phyloP scores from a whole-genome alignment of 257 asterid genomes.

The Lavandula angustifolia region DNA sequence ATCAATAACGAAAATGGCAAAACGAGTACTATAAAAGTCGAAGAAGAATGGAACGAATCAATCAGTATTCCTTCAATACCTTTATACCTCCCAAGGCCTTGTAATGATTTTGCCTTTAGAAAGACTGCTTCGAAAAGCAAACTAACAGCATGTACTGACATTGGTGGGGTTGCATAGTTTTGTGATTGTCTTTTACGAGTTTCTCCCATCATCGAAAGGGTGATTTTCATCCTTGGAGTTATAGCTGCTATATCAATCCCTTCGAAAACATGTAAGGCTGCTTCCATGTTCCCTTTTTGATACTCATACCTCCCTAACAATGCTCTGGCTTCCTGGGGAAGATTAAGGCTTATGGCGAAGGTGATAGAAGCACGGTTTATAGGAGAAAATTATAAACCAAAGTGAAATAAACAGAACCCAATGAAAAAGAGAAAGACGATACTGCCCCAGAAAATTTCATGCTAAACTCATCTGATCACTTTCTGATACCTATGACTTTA shows the following conservation, averaged over 20 bases:
- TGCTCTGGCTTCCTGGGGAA: slow-evolving; percentile 91
- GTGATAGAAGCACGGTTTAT: background rate
- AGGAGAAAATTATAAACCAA: background rate
- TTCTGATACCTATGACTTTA: background rate
- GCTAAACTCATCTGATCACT: background rate
- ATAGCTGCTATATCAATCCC: slow-evolving; percentile 82
- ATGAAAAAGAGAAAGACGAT: background rate
- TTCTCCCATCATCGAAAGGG: slow-evolving; percentile 59
- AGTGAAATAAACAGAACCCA: background rate
- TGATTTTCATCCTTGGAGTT: slow-evolving; percentile 69
- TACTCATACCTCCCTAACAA: slow-evolving; percentile 86
- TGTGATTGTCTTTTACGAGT: slow-evolving; percentile 56
- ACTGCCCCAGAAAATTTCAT: background rate
- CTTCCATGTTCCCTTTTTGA: slow-evolving; percentile 88
- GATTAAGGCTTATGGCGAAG: slow-evolving; percentile 16
- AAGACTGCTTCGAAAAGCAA: slow-evolving; percentile 82
- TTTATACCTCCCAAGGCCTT: slow-evolving; percentile 81
- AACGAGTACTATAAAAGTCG: background rate
- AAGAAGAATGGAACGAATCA: slow-evolving; percentile 10
- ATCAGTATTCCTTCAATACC: slow-evolving; percentile 46
- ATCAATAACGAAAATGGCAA: slow-evolving; percentile 14
- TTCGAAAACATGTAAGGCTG: slow-evolving; percentile 89
- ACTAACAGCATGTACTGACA: slow-evolving; percentile 87
- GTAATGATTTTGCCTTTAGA: slow-evolving; percentile 79
- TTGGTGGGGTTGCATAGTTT: slow-evolving; percentile 53